Evolutionary conservation across 2,329 filamentous ascomycete genomes (phyloP).

Genomic region (Orbilia ellipsospora): DNA sequence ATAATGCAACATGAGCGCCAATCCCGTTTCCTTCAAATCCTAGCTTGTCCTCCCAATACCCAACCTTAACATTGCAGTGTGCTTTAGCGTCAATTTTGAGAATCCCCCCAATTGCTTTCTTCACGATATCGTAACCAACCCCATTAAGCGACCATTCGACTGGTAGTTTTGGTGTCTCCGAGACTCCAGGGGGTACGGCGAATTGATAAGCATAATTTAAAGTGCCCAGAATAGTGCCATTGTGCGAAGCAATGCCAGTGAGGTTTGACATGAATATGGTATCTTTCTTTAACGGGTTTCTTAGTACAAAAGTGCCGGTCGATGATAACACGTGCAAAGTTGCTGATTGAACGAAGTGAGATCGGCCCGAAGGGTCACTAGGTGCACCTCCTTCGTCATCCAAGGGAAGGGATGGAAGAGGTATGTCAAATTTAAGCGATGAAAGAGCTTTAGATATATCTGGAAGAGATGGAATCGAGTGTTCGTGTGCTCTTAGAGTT

Average conservation of each 20-base stretch:
- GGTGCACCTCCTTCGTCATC: constrained; percentile 63
- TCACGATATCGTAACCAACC: constrained; percentile 84
- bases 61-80: constrained; percentile 78
- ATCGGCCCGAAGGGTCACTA: constrained; percentile 2
- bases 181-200: constrained; percentile 76
- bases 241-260: constrained; percentile 87
- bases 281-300: constrained; percentile 79
- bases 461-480: constrained; percentile 79
- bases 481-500: constrained; percentile 75
- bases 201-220: constrained; percentile 82
- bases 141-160: constrained; percentile 81
- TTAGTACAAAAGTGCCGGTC: constrained; percentile 83
- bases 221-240: constrained; percentile 79
- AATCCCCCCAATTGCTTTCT: constrained; percentile 80
- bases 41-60: constrained; percentile 69
- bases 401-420: constrained; percentile 73
- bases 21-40: constrained; percentile 71
- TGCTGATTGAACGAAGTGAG: constrained; percentile 82
- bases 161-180: constrained; percentile 78
- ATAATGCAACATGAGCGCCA: constrained; percentile 72
- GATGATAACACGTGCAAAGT: constrained; percentile 88
- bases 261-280: constrained; percentile 81
- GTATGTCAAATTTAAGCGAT: constrained; percentile 75
- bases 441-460: constrained; percentile 78
- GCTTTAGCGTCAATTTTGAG: constrained; percentile 83